Percentiles rank a stretch among this genome's conserved stretches.
Evolutionary conservation across 208 protist genomes (phyloP).

Genomic region (Leptomonas seymouri): DNA sequence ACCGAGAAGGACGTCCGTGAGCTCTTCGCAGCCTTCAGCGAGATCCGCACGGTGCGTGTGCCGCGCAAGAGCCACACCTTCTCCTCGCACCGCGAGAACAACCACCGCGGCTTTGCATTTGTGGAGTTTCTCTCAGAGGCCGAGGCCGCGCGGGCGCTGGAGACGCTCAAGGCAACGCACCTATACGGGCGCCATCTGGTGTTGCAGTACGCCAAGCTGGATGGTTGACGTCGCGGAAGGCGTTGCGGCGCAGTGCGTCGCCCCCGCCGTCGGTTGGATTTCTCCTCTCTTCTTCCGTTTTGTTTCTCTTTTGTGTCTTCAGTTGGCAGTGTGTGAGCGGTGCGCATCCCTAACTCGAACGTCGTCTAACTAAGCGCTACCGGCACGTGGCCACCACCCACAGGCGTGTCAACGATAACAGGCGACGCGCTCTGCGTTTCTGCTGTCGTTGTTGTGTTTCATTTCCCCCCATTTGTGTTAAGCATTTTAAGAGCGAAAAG

Average conservation of each 20-base stretch:
- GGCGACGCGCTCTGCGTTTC: no score
- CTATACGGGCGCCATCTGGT: slow-evolving; percentile 98
- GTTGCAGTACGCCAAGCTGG: slow-evolving; percentile 95
- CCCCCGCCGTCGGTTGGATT: background rate
- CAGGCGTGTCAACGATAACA: no score
- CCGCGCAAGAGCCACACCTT: slow-evolving; percentile 94
- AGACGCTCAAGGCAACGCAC: slow-evolving; percentile 94
- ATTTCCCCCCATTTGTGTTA: no score
- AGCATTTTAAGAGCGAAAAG: no score
- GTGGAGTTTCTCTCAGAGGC: slow-evolving; percentile 97
- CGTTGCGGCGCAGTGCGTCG: background rate
- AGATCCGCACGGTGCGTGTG: slow-evolving; percentile 96
- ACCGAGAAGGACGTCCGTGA: slow-evolving; percentile 95
- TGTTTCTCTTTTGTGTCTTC: background rate
- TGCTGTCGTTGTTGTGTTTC: no score
- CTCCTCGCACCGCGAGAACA: slow-evolving; percentile 80
- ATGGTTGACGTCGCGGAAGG: slow-evolving; percentile 35
- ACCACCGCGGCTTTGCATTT: slow-evolving; percentile 98
- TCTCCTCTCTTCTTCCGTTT: background rate
- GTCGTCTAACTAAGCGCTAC: no score
- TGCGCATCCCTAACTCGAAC: no score
- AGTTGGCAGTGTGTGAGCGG: no score
- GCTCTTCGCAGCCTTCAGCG: slow-evolving; percentile 95
- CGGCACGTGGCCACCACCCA: no score
- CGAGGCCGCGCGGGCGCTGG: slow-evolving; percentile 95